Base-by-base conservation (phyloP, 1,139 yeast species). In the Taphrina sp. region DNA sequence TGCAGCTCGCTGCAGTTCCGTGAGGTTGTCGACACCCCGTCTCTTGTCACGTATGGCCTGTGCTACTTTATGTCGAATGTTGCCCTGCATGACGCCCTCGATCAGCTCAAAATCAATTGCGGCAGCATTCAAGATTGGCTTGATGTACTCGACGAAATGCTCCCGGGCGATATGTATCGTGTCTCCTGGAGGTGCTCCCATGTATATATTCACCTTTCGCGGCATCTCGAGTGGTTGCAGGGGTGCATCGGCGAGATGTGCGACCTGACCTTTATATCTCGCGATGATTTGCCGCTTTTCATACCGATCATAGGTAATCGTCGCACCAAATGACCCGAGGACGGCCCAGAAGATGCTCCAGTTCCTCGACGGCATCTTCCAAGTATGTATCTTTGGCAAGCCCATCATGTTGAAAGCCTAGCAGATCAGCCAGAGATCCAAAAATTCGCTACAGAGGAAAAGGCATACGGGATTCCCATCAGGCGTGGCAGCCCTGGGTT, bases 111-210 rank as follows among this genome's bases (percentile, higher is more conserved):
- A 89, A 69, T 94, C 98, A 22, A 92, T 71, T 1, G 96, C 95
- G 5, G 89, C 85, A 1, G 95, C 77, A 63, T 85, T 87, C 63
- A 94, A 74, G 3, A 90, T 77, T 0, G 98, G 98, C 71, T 57
- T 92, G 63, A 90, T 77, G 67, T 80, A 90, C 60, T 83, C 80
- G 62, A 88, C 78, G 75, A 92, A 89, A 58, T 85, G 78, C 59
- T 77, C 77, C 70, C 85, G 68, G 16, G 95, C 82, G 60, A 82
- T 83, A 45, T 85, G 95, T 52, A 94, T 72, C 65, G 82, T 88
- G 68, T 92, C 97, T 64, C 88, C 86, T 14, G 99, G 98, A 12
- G 97, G 96, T 14, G 98, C 98, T 0, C 96, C 95, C 59, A 90
- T 78, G 66, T 83, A 90, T 1, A 94, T 81, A 1, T 88, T 82